Conservation (phyloP, 108 stramenopile species). For the Conticribra guillardii region DNA sequence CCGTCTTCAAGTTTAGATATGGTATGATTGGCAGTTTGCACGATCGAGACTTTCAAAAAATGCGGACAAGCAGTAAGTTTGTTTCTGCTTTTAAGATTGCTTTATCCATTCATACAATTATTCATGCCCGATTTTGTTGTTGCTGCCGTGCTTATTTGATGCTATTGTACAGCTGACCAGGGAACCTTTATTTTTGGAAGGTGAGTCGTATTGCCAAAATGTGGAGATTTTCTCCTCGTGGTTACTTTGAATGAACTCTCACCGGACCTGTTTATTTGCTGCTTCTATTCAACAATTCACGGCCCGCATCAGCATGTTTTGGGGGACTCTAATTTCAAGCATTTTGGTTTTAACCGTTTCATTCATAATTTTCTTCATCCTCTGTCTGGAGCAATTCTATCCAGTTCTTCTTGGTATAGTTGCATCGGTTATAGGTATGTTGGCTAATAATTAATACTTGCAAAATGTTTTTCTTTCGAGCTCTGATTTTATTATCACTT, state of each 20-base stretch:
- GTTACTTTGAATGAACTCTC: too few species aligned
- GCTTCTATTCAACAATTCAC: too few species aligned
- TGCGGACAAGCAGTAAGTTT: slow-evolving; percentile 12
- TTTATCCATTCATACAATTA: too few species aligned
- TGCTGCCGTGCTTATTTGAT: too few species aligned
- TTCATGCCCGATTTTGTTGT: background rate
- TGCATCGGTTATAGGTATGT: slow-evolving; percentile 19
- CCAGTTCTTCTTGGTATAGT: background rate
- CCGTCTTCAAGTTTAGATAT: slow-evolving; percentile 14
- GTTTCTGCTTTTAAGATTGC: background rate
- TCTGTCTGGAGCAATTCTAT: background rate
- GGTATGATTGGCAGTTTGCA: slow-evolving; percentile 23
- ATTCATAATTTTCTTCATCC: background rate
- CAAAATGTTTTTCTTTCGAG: too few species aligned
- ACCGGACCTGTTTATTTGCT: too few species aligned
- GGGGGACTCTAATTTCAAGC: slow-evolving; percentile 21
- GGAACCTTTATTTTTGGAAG: slow-evolving; percentile 16
- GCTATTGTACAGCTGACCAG: slow-evolving; percentile 8
- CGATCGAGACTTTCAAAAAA: slow-evolving; percentile 22
- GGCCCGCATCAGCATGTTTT: slow-evolving; percentile 39
- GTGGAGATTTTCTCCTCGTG: too few species aligned
- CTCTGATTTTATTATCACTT: background rate
- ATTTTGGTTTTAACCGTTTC: slow-evolving; percentile 3
- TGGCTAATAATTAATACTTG: background rate
- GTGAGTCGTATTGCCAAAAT: background rate